Evolutionary conservation across 2,329 filamentous ascomycete species (phyloP).

Genomic region (Capronia coronata): DNA sequence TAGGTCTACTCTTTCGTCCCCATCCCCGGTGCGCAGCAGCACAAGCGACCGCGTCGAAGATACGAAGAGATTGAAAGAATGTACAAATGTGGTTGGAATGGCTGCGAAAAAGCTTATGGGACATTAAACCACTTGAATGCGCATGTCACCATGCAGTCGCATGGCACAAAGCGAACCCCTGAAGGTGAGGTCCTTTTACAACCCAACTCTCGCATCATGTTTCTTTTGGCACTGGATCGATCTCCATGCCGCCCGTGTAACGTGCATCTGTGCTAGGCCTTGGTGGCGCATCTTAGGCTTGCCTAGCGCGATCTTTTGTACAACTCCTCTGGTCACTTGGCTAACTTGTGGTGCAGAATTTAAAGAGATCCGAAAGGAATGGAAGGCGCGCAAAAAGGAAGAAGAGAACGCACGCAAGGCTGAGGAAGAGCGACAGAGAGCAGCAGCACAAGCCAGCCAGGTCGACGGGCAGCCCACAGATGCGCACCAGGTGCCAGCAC

Average conservation of each 20-base stretch:
- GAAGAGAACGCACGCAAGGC: slow-evolving; percentile 85
- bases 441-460: slow-evolving; percentile 50
- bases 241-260: background rate
- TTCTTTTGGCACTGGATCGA: background rate
- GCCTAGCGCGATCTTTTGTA: no score
- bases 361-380: slow-evolving; percentile 98
- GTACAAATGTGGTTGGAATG: slow-evolving; percentile 99
- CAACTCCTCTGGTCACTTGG: background rate
- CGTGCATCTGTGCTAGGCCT: background rate
- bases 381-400: slow-evolving; percentile 99
- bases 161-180: slow-evolving; percentile 87
- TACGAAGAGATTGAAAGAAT: slow-evolving; percentile 99
- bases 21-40: slow-evolving; percentile 88
- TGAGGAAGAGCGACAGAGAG: slow-evolving; percentile 70
- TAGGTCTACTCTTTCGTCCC: slow-evolving; percentile 97
- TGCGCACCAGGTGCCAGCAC: slow-evolving; percentile 33
- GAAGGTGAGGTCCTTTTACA: slow-evolving; percentile 64
- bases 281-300: background rate
- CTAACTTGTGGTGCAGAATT: slow-evolving; percentile 59
- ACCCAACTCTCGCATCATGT: background rate
- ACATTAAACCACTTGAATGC: slow-evolving; percentile 96
- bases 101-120: slow-evolving; percentile 96
- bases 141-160: slow-evolving; percentile 97
- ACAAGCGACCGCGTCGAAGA: slow-evolving; percentile 85
- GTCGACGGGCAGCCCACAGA: slow-evolving; percentile 48